Evolutionary conservation across 495 filamentous ascomycete species (phyloP).

Genomic region (Xylaria longipes): DNA sequence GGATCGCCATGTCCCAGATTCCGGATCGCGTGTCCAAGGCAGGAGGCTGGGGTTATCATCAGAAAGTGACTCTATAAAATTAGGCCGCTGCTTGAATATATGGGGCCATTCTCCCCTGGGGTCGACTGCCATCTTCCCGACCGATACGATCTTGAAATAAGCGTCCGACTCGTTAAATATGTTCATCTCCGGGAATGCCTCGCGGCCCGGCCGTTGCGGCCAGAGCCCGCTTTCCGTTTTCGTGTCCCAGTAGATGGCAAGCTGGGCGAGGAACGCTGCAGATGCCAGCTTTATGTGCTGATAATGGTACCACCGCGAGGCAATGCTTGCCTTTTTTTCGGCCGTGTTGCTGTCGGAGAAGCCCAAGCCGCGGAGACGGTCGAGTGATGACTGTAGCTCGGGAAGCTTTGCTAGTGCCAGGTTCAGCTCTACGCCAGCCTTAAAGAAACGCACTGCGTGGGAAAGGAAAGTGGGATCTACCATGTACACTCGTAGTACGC

Average conservation of each 20-base stretch:
- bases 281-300: not conserved
- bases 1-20: not conserved
- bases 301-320: not conserved
- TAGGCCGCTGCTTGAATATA: not conserved
- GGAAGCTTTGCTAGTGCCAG: not conserved
- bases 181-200: not conserved
- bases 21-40: not conserved
- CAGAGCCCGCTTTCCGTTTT: not conserved
- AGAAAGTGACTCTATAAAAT: not conserved
- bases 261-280: slow-evolving; percentile 1
- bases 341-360: not conserved
- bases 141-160: not conserved
- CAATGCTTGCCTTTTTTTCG: not conserved
- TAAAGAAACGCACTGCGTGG: slow-evolving; percentile 23
- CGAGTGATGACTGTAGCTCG: not conserved
- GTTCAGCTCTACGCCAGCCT: slow-evolving; percentile 27
- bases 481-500: not conserved
- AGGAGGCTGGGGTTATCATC: not conserved
- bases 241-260: slow-evolving; percentile 27
- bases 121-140: not conserved
- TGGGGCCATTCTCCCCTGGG: not conserved
- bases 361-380: not conserved
- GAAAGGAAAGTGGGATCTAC: not conserved
- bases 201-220: slow-evolving; percentile 17
- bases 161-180: not conserved